phyloP scores from a whole-genome alignment of 2,329 filamentous ascomycete species.

The Gnomoniopsis smithogilvyi region DNA sequence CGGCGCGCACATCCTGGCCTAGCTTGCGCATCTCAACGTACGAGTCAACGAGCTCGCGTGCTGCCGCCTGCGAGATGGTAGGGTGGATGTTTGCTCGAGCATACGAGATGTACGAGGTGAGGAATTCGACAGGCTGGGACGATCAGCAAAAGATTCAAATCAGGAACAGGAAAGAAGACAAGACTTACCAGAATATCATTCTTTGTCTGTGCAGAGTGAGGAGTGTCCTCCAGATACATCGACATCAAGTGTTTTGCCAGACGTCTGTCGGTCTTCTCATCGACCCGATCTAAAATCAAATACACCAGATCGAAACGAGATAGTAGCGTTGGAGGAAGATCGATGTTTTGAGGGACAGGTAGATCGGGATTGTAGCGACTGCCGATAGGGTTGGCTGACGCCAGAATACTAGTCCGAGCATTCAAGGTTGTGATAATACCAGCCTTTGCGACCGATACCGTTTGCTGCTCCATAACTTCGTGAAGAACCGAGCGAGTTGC shows the following conservation, averaged over 20 bases:
- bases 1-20: slow-evolving; percentile 78
- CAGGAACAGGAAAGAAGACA: background rate
- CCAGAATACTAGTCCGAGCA: slow-evolving; percentile 90
- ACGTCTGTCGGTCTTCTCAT: slow-evolving; percentile 84
- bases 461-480: slow-evolving; percentile 88
- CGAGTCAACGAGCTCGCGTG: slow-evolving; percentile 76
- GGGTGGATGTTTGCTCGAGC: slow-evolving; percentile 85
- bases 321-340: slow-evolving; percentile 89
- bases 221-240: slow-evolving; percentile 94
- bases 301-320: slow-evolving; percentile 98
- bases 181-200: slow-evolving; percentile 75
- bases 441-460: slow-evolving; percentile 81
- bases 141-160: slow-evolving; percentile 2
- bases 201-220: slow-evolving; percentile 72
- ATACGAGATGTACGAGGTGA: slow-evolving; percentile 96
- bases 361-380: slow-evolving; percentile 96
- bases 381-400: slow-evolving; percentile 95
- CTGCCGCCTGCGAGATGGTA: slow-evolving; percentile 73
- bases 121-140: slow-evolving; percentile 79
- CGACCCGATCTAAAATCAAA: slow-evolving; percentile 88
- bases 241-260: slow-evolving; percentile 89
- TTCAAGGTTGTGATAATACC: slow-evolving; percentile 97
- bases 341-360: slow-evolving; percentile 96
- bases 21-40: slow-evolving; percentile 96
- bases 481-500: slow-evolving; percentile 75